These are phyloP conservation scores for Boletus subcaerulescens DNA, from an alignment of 768 basidiomycete genomes.

Conservation along the genomic window DNA sequence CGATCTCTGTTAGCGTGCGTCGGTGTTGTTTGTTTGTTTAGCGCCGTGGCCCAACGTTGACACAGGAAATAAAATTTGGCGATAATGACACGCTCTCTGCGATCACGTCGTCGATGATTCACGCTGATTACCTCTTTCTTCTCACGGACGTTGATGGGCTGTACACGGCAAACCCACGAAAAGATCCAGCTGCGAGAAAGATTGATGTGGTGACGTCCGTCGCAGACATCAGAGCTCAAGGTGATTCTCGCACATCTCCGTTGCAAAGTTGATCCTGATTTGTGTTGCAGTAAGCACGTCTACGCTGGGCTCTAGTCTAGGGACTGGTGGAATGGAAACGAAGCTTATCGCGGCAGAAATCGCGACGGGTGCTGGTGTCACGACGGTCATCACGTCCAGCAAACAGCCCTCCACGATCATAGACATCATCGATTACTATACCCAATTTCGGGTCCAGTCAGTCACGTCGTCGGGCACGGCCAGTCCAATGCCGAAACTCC, in stretches of 20 bases:
- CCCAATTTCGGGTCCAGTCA: constrained; percentile 37
- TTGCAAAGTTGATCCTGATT: background rate
- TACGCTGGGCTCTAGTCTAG: constrained; percentile 88
- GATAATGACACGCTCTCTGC: constrained; percentile 99
- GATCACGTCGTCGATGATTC: constrained; percentile 95
- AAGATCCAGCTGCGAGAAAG: constrained; percentile 76
- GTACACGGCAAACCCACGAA: constrained; percentile 93
- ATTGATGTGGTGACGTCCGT: constrained; percentile 86
- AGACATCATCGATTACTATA: constrained; percentile 78
- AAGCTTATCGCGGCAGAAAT: constrained; percentile 98
- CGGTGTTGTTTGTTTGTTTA: background rate
- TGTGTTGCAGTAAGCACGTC: constrained; percentile 73
- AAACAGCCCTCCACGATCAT: constrained; percentile 73
- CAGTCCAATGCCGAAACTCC: constrained; percentile 26
- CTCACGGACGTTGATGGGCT: constrained; percentile 95
- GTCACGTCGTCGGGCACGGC: constrained; percentile 33
- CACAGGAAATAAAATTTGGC: constrained; percentile 98
- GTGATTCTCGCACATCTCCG: constrained; percentile 37
- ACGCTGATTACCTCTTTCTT: constrained; percentile 95
- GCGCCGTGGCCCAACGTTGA: background rate
- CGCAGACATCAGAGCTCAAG: constrained; percentile 74
- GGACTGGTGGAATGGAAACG: constrained; percentile 99
- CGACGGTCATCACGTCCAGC: constrained; percentile 87
- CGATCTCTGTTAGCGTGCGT: constrained; percentile 93
- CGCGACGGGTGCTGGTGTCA: constrained; percentile 91